phyloP scores from a whole-genome alignment of 441 rosid species.

The Gossypium davidsonii region DNA sequence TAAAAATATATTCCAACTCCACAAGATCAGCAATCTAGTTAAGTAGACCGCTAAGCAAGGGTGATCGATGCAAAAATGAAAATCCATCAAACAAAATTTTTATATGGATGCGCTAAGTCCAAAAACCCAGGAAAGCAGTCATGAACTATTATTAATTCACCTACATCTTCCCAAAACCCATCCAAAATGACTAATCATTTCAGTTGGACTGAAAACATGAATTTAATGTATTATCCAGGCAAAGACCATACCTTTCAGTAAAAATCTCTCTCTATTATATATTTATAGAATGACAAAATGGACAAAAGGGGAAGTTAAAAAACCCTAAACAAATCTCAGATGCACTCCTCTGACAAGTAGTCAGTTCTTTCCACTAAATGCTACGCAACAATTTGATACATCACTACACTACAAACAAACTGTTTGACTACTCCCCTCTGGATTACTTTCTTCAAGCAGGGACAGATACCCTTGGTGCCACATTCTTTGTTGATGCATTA shows the following conservation, averaged over 20 bases:
- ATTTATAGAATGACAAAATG: neutral
- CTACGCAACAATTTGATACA: slow-evolving; percentile 20
- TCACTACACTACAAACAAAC: slow-evolving; percentile 22
- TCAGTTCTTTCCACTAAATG: slow-evolving; percentile 1
- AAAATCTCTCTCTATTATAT: neutral
- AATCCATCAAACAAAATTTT: neutral
- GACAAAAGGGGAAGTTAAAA: neutral
- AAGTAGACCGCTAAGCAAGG: no score
- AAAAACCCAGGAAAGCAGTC: neutral
- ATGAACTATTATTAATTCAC: neutral
- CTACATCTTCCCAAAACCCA: neutral
- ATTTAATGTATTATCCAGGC: neutral
- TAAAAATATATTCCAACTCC: no score
- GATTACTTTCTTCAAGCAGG: slow-evolving; percentile 34
- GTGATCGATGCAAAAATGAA: neutral
- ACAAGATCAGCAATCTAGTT: no score
- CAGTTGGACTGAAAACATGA: slow-evolving; percentile 9
- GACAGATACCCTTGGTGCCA: slow-evolving; percentile 45
- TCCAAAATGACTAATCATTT: neutral
- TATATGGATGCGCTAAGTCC: neutral
- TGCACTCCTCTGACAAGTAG: neutral
- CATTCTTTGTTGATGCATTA: slow-evolving; percentile 31
- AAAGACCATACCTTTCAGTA: neutral
- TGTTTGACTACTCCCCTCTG: neutral
- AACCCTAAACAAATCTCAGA: slow-evolving; percentile 10